Evolutionary conservation across 2,329 filamentous ascomycete genomes (phyloP), one percentile per base, ranked within the genome.

Genomic region (Emmonsia crescens): DNA sequence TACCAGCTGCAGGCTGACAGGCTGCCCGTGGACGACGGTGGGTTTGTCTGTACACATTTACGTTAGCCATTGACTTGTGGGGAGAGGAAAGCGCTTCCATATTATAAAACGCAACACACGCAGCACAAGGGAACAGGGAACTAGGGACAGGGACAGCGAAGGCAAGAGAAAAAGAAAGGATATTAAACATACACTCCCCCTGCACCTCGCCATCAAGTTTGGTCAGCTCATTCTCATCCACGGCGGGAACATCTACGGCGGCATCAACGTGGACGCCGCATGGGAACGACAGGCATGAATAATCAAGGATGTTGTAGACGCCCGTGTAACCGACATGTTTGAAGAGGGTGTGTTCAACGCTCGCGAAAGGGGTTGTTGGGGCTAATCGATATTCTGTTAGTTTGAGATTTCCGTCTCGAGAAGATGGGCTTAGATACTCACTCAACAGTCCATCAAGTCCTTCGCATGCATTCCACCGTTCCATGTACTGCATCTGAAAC

Each of bases 291-390:
- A 79, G 78, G 40, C 74, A 75, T 0, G 79, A 81, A 62, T 85
- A 85, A 66, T 86, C 83, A 19, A 85, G 66, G 21, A 83, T 61
- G 65, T 86, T 86, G 52, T 83, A 76, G 8, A 76, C 78, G 2
- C 68, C 67, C 0, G 73, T 74, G 63, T 80, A 81, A 54, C 75
- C 79, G 62, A 79, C 75, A 64, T 79, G 76, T 9, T 74, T 76
- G 68, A 78, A 85, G 61, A 77, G 69, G 8, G 68, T 63, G 6
- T 77, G 77, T 14, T 75, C 68, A 1, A 77, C 72, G 0, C 77
- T 76, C 1, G 78, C 74, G 48, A 75, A 75, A 3, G 78, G 73
- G 4, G 75, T 75, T 40, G 74, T 65, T 2, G 79, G 75, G 16
- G 73, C 74, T 62, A 79, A 71, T 24, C 78, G 63, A 21, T 42